phyloP scores from a whole-genome alignment of 208 protist species.

The Porcisia deanei region DNA sequence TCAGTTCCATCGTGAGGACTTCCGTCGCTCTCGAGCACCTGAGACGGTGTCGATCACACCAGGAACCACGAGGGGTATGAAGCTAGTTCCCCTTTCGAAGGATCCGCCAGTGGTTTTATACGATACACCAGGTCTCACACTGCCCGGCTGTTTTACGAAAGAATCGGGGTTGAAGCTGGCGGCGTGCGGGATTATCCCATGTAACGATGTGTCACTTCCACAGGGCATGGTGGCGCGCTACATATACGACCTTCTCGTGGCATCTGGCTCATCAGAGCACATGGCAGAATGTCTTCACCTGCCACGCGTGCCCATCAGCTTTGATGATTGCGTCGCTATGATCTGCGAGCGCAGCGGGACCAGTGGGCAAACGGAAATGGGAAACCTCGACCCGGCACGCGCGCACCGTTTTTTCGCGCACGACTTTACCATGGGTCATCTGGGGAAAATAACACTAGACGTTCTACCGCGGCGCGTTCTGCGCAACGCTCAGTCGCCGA shows the following conservation, averaged over 20 bases:
- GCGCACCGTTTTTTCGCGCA: slow-evolving; percentile 84
- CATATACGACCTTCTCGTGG: slow-evolving; percentile 80
- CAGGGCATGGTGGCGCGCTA: slow-evolving; percentile 71
- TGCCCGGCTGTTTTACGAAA: slow-evolving; percentile 84
- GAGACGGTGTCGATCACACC: slow-evolving; percentile 82
- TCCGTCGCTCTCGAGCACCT: slow-evolving; percentile 68
- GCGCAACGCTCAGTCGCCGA: slow-evolving; percentile 13
- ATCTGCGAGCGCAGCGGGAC: slow-evolving; percentile 87
- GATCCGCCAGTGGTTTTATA: slow-evolving; percentile 88
- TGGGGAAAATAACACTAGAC: slow-evolving; percentile 86
- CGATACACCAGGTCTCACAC: slow-evolving; percentile 87
- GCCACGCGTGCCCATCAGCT: slow-evolving; percentile 81
- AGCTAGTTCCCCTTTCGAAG: slow-evolving; percentile 79
- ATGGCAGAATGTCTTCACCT: slow-evolving; percentile 88
- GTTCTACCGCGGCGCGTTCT: slow-evolving; percentile 66
- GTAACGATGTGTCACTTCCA: slow-evolving; percentile 80
- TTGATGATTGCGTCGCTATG: slow-evolving; percentile 90
- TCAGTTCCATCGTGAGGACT: slow-evolving; percentile 90
- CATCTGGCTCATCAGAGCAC: slow-evolving; percentile 67
- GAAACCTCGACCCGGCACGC: slow-evolving; percentile 67
- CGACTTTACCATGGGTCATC: slow-evolving; percentile 82
- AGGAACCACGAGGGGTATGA: slow-evolving; percentile 76
- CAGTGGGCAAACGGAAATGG: slow-evolving; percentile 82
- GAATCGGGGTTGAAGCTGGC: slow-evolving; percentile 88
- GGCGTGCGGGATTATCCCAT: slow-evolving; percentile 84